Conservation (phyloP, 1,284 basidiomycete genomes). For the Cryptococcus deneoformans region DNA sequence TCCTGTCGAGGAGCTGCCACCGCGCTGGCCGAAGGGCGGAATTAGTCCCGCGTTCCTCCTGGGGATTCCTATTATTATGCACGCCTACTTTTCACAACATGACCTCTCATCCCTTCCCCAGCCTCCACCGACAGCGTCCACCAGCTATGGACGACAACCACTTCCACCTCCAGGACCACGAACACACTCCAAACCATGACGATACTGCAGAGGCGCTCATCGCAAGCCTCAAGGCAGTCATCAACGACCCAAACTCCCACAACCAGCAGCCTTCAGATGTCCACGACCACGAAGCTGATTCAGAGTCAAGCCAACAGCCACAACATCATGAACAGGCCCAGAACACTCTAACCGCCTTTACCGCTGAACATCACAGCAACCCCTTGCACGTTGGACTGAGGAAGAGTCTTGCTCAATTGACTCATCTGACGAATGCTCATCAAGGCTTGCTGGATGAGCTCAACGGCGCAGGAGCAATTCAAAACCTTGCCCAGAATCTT, state of each 20-base stretch:
- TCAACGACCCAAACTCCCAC: constrained; percentile 7
- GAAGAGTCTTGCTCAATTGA: constrained; percentile 16
- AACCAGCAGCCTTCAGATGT: background rate
- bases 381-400: background rate
- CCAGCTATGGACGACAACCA: background rate
- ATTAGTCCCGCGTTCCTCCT: too few relatives aligned
- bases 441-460: constrained; percentile 29
- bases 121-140: background rate
- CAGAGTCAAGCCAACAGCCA: background rate
- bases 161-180: background rate
- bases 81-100: constrained; percentile 13
- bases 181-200: background rate
- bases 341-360: background rate
- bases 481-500: constrained; percentile 29
- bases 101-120: background rate
- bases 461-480: constrained; percentile 25
- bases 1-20: too few relatives aligned
- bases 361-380: background rate
- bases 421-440: constrained; percentile 21
- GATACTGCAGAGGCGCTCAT: constrained; percentile 14
- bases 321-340: background rate
- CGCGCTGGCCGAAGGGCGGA: too few relatives aligned
- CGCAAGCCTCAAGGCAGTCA: constrained; percentile 11
- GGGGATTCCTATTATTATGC: background rate
- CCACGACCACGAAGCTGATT: background rate